Evolutionary conservation across 805 yeast genomes (phyloP), one percentile per base, ranked within the genome.

Genomic region (Vanderwaltozyma verrucispora): DNA sequence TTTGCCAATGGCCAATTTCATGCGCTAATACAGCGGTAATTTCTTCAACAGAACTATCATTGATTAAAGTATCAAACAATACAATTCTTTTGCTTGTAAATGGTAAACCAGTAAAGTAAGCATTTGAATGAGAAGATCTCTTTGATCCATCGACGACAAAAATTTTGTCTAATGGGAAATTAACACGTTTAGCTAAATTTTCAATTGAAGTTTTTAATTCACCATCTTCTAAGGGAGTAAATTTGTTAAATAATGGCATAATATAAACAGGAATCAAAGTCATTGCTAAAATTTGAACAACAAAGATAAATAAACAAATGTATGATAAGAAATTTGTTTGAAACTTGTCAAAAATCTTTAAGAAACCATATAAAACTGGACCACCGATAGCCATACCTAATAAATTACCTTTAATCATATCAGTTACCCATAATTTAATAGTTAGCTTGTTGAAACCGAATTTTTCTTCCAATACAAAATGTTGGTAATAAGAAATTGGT

Each of bases 1-100:
- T 71, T 51, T 80, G 79, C 99, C 99, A 92, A 60, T 92, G 99
- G 36, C 99, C 99, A 49, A 92, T 80, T 66, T 92, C 99, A 56
- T 92, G 99, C n/a, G 95, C 97, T 46, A 89, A 69, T 1, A 92
- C 95, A 36, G 97, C 96, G 36, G 87, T 85, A 29, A 87, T 84
- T 62, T 92, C 94, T 30, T 71, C 73, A 21, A 75, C 72, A 23
- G 87, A 64, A 25, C 87, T 78, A 41, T 84, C 80, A 43, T 83
- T 76, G 46, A 92, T 80, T 64, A 92, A 72, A 9, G 96, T 92
- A 52, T 92, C 99, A 56, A 70, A 92, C 31, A 92, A 72, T 36
- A 92, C 97, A 64, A 92, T 92, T 62, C 88, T 89, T 64, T 92
- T 92, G 35, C 57, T 55, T 40, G 86, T 79, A 89, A 96, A 89